Percentiles rank a stretch among this genome's conserved stretches.
These are phyloP conservation scores for Tardiomyces blankii DNA, from an alignment of 1,139 yeast species.

Conservation along the genomic window DNA sequence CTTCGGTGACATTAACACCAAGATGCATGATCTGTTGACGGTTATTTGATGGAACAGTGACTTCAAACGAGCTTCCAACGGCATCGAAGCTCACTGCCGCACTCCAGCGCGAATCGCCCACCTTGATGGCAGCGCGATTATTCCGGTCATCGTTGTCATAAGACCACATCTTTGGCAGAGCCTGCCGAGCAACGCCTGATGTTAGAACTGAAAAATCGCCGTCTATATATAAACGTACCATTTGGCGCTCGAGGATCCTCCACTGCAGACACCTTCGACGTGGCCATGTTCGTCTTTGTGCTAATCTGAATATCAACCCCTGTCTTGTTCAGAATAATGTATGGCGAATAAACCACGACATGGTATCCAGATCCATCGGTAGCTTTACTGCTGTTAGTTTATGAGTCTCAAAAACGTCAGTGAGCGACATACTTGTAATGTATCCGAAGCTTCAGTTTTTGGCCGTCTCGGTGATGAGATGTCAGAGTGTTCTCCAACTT, in stretches of 20 bases:
- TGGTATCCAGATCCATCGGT: conserved; percentile 4
- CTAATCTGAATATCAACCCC: conserved; percentile 51
- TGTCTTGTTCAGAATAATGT: conserved; percentile 70
- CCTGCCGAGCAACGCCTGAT: conserved; percentile 20
- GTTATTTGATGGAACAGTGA: conserved; percentile 43
- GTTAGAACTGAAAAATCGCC: conserved; percentile 7
- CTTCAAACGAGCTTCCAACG: conserved; percentile 70
- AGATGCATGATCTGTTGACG: conserved; percentile 60
- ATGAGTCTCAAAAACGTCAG: too few relatives aligned
- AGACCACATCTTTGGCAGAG: conserved; percentile 74
- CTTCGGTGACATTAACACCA: conserved; percentile 70
- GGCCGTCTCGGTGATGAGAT: conserved; percentile 51
- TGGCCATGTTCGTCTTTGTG: conserved; percentile 42
- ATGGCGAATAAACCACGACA: conserved; percentile 73
- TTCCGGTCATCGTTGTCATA: conserved; percentile 49
- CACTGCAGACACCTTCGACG: conserved; percentile 25
- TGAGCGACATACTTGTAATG: conserved; percentile 40
- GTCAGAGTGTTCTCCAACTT: conserved; percentile 39
- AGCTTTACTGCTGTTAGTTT: neutral
- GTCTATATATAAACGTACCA: neutral
- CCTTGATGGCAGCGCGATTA: conserved; percentile 57
- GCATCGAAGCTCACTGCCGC: conserved; percentile 77
- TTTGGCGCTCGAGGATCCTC: conserved; percentile 5
- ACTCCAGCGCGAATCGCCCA: conserved; percentile 71
- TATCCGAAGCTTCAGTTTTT: conserved; percentile 48